Conservation (phyloP, 768 basidiomycete species). For the Suillus decipiens region DNA sequence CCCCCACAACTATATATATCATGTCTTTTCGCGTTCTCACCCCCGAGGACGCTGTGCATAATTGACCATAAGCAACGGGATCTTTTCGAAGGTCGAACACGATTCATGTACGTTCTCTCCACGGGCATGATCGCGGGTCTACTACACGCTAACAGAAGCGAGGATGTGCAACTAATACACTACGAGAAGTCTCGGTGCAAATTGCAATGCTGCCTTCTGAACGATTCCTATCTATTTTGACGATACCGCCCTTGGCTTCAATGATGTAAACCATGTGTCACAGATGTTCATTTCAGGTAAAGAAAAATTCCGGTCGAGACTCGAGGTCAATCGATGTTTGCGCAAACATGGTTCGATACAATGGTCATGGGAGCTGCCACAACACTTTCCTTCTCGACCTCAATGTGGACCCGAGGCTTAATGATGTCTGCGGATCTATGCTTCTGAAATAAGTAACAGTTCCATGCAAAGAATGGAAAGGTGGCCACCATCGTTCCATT, state of each 20-base stretch:
- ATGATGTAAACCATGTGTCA: background rate
- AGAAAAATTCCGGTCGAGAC: background rate
- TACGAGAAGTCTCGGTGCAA: constrained; percentile 20
- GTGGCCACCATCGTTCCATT: background rate
- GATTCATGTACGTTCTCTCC: constrained; percentile 7
- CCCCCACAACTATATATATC: no score
- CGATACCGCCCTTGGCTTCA: background rate
- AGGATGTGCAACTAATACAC: constrained; percentile 12
- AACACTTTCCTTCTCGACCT: constrained; percentile 5
- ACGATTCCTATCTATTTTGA: constrained; percentile 20
- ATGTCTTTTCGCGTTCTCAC: no score
- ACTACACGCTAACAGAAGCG: background rate
- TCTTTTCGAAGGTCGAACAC: no score
- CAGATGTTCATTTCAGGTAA: constrained; percentile 25
- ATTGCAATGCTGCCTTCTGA: constrained; percentile 17
- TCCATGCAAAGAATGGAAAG: no score
- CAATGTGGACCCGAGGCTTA: constrained; percentile 1
- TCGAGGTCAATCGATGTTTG: background rate
- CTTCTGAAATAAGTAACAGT: background rate
- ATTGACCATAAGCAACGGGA: no score
- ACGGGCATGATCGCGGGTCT: background rate
- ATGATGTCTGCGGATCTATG: constrained; percentile 1
- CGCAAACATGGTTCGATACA: background rate
- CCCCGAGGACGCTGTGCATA: no score
- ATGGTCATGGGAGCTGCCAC: background rate